Evolutionary conservation across 2,329 filamentous ascomycete species (phyloP).

Genomic region (Talaromyces sp.): DNA sequence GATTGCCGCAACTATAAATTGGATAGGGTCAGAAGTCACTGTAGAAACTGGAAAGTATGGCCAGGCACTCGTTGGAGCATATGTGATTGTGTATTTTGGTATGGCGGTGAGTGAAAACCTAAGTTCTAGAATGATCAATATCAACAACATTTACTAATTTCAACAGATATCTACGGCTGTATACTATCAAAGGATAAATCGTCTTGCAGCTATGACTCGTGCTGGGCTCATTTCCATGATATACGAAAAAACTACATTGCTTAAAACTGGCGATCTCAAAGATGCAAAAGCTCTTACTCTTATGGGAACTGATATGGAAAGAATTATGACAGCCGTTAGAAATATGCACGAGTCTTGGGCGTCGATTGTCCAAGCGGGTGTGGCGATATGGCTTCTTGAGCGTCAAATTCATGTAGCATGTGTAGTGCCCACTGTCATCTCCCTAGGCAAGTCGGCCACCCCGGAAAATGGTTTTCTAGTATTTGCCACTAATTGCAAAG

Average conservation of each 20-base stretch:
- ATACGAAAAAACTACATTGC: slow-evolving; percentile 30
- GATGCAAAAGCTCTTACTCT: slow-evolving; percentile 36
- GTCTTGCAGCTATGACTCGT: slow-evolving; percentile 36
- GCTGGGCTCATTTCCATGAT: slow-evolving; percentile 42
- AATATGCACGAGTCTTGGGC: slow-evolving; percentile 42
- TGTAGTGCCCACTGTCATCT: slow-evolving; percentile 32
- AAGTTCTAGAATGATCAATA: neutral
- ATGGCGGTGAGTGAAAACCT: slow-evolving; percentile 28
- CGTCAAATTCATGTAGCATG: slow-evolving; percentile 37
- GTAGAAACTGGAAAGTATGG: slow-evolving; percentile 23
- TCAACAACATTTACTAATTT: neutral
- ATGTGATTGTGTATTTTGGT: slow-evolving; percentile 37
- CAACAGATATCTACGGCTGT: slow-evolving; percentile 31
- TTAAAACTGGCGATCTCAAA: slow-evolving; percentile 20
- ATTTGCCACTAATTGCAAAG: neutral
- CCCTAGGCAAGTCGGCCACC: neutral
- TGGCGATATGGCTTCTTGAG: slow-evolving; percentile 40
- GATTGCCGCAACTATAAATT: slow-evolving; percentile 24
- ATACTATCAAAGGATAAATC: slow-evolving; percentile 38
- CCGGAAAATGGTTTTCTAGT: neutral
- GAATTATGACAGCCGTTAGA: slow-evolving; percentile 34
- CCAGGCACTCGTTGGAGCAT: slow-evolving; percentile 39
- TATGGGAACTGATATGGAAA: slow-evolving; percentile 42
- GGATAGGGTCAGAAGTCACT: slow-evolving; percentile 2
- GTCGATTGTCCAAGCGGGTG: slow-evolving; percentile 36